Evolutionary conservation across 176 grass and related monocot genomes (phyloP), one percentile per base, ranked within the genome.

Genomic region (Paspalum vaginatum): DNA sequence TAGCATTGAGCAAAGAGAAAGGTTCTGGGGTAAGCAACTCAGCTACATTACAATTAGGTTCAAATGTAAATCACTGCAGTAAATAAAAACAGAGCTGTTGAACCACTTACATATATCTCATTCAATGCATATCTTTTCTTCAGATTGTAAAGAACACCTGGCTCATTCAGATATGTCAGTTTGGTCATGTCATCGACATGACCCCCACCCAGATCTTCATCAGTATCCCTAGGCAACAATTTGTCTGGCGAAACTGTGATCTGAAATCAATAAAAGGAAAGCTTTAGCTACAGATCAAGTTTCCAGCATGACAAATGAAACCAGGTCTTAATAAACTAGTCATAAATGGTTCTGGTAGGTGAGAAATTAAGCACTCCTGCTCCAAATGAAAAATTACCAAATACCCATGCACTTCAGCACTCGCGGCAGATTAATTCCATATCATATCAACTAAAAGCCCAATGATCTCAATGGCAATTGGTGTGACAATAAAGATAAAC

Each of bases 101-200:
- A 83, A 66, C 13, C 47, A 84, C 96, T 75, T 85, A 93, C 96
- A 60, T 99, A 99, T 72, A 99, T 99, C 81, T 99, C 96, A 74
- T 95, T 99, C 66, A 99, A 89, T 53, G 90, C 66, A 75, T 99
- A 99, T 94, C 96, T 94, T 70, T 87, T 93, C 72, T 94, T 86
- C 41, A 99, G 76, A 88, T 99, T 99, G 84, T 99, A 93, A 53
- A 99, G 86, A 79, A 99, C 96, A 15, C 96, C 96, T 25, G 96
- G 92, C 79, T 99, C 96, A 77, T 93, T 99, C 10, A 99, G 84
- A 91, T 99, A 99, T 10, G 92, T 95, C 76, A 95, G 66, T 80
- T 99, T 99, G 64, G 96, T 99, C 96, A 99, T 99, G 68, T 99
- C 96, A 79, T 99, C 96, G 0, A 99, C 96, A 88, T 94, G 91